Conservation (phyloP, 768 basidiomycete species). For the Lactifluus hygrophoroides region DNA sequence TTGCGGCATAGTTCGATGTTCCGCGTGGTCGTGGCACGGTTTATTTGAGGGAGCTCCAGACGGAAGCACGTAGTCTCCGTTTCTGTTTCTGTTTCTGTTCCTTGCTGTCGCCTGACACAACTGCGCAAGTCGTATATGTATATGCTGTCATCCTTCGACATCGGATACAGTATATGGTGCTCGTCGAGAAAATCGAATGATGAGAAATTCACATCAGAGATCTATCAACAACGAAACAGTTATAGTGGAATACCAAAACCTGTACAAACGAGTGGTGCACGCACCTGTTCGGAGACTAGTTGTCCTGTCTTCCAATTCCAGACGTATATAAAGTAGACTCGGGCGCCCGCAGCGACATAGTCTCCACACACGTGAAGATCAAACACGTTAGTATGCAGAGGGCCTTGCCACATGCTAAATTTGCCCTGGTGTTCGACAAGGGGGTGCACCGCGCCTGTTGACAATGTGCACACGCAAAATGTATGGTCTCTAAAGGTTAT, state of each 20-base stretch:
- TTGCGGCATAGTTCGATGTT: conserved; percentile 8
- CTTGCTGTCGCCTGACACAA: too few species aligned
- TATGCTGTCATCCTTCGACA: neutral
- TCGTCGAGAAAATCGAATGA: conserved; percentile 14
- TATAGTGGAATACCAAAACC: neutral
- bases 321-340: neutral
- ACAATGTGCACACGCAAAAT: neutral
- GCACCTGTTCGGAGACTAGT: neutral
- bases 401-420: neutral
- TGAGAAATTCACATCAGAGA: neutral
- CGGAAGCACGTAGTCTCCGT: neutral
- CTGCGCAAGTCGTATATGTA: conserved; percentile 9
- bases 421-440: neutral
- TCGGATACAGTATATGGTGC: conserved; percentile 5
- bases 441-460: neutral
- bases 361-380: neutral
- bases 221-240: neutral
- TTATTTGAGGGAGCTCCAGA: neutral
- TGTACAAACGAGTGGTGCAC: neutral
- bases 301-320: conserved; percentile 17
- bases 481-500: neutral
- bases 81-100: too few species aligned
- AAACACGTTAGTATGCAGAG: neutral
- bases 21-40: neutral
- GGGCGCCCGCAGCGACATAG: neutral